Evolutionary conservation across 208 protist genomes (phyloP), one percentile per base, ranked within the genome.

Genomic region (Tritrichomonas musculus): DNA sequence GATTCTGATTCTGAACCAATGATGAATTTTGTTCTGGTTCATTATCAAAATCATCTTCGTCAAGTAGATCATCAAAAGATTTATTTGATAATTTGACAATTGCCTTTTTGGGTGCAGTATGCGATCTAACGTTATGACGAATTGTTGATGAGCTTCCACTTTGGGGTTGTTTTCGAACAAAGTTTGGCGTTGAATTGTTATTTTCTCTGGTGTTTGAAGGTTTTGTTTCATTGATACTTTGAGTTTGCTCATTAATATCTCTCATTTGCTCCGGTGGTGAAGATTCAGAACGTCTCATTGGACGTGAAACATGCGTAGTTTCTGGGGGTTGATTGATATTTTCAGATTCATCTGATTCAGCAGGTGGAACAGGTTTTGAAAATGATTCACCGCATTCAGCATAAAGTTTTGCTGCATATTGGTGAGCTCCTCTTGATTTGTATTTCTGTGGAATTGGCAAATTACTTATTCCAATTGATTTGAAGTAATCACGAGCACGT

Each of bases 401-500:
- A 53, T 94, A 88, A n/a, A 94, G 93, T n/a, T 92, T 36, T 0
- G 93, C 75, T n/a, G 88, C 66, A 73, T 94, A 94, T 50, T 77
- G 55, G 17, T 66, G 72, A 55, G 93, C 93, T 39, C 82, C 93
- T 25, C 93, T 73, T 33, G 93, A 92, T 64, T 92, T 82, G 57
- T 94, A 94, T 57, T 94, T 94, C 2, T 27, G 9, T 33, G 72
- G 27, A n/a, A 36, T 47, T n/a, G 53, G 50, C n/a, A 77, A 88
- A 27, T 39, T n/a, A 75, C 49, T 65, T 5, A 77, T 93, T 60
- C 93, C 93, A 72, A 93, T 92, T 20, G 33, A 60, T 94, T 92
- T 64, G 75, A 94, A 92, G 13, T 66, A 66, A 39, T 94, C 93
- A 27, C 93, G 2, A 22, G 93, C 93, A 33, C 82, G 27, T 30